Percentiles rank a stretch among this genome's conserved stretches.
Conservation (phyloP, 2,329 filamentous ascomycete species). For the Ophiocordyceps sinensis region DNA sequence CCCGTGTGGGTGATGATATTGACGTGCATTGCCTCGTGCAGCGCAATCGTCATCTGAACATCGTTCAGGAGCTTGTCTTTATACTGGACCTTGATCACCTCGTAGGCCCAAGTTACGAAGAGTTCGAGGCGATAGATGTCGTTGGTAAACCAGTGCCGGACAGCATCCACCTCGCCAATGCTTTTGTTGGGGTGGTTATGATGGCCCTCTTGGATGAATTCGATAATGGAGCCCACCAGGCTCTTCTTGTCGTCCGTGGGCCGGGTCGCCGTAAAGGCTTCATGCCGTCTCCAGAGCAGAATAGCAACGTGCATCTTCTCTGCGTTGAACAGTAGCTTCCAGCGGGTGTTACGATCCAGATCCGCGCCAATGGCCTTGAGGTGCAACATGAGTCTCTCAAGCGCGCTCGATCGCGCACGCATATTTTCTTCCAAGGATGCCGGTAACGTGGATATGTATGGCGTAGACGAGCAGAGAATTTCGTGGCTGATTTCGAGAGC, state of each 20-base stretch:
- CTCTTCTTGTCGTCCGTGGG: constrained; percentile 49
- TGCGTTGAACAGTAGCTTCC: constrained; percentile 74
- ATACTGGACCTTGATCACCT: constrained; percentile 59
- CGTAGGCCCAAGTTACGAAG: constrained; percentile 66
- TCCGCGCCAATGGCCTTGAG: constrained; percentile 51
- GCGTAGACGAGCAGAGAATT: constrained; percentile 63
- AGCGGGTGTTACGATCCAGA: constrained; percentile 54
- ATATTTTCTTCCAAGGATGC: constrained; percentile 74
- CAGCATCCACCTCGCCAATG: constrained; percentile 58
- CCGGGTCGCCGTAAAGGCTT: constrained; percentile 47
- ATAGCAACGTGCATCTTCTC: constrained; percentile 77
- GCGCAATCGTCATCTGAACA: constrained; percentile 35
- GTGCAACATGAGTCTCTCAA: constrained; percentile 61
- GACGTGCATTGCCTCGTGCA: constrained; percentile 52
- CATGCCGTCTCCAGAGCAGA: constrained; percentile 68
- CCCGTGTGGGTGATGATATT: constrained; percentile 40
- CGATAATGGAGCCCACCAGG: constrained; percentile 59
- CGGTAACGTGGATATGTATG: constrained; percentile 57
- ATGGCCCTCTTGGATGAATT: constrained; percentile 61
- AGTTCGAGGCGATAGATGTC: constrained; percentile 59
- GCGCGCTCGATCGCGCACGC: constrained; percentile 52
- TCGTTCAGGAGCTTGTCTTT: constrained; percentile 45
- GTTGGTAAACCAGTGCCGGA: constrained; percentile 77
- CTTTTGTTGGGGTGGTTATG: constrained; percentile 48
- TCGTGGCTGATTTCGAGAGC: constrained; percentile 67